These are phyloP conservation scores for Angomonas ambiguus DNA, from an alignment of 208 protist genomes.

Conservation along the genomic window DNA sequence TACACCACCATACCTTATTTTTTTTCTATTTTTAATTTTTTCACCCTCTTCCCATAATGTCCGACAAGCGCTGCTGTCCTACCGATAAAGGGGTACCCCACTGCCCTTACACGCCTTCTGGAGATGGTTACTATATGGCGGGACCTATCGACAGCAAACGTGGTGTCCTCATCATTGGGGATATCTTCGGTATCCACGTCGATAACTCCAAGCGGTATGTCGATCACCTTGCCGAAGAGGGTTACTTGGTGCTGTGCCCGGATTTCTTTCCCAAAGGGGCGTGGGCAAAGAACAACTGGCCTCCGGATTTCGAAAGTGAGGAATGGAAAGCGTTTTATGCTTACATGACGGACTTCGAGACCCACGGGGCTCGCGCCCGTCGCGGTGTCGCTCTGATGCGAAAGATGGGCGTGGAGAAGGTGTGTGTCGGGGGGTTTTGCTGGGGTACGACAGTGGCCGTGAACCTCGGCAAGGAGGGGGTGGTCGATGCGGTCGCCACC, in stretches of 20 bases:
- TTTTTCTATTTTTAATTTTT: conserved; percentile 11
- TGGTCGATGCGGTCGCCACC: conserved; percentile 27
- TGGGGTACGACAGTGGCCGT: conserved; percentile 41
- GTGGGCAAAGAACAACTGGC: conserved; percentile 34
- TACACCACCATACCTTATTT: not conserved
- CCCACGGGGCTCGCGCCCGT: conserved; percentile 19
- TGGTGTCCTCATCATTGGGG: conserved; percentile 39
- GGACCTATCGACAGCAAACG: conserved; percentile 29
- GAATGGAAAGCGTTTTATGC: conserved; percentile 27
- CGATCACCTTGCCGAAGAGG: conserved; percentile 35
- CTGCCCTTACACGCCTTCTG: conserved; percentile 19
- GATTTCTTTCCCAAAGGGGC: conserved; percentile 37
- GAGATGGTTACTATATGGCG: conserved; percentile 37
- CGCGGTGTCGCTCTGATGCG: conserved; percentile 31
- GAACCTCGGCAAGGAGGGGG: conserved; percentile 15
- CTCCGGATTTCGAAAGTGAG: conserved; percentile 21
- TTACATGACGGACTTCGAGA: conserved; percentile 15
- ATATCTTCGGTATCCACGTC: conserved; percentile 50
- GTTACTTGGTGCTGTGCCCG: conserved; percentile 52
- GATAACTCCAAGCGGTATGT: conserved; percentile 39
- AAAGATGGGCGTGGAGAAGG: conserved; percentile 32
- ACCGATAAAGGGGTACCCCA: conserved; percentile 25
- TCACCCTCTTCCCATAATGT: not conserved
- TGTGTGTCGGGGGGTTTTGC: conserved; percentile 50
- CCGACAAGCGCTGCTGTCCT: conserved; percentile 36